Conservation (phyloP, 768 basidiomycete species). For the Boletus rubroflammeus region DNA sequence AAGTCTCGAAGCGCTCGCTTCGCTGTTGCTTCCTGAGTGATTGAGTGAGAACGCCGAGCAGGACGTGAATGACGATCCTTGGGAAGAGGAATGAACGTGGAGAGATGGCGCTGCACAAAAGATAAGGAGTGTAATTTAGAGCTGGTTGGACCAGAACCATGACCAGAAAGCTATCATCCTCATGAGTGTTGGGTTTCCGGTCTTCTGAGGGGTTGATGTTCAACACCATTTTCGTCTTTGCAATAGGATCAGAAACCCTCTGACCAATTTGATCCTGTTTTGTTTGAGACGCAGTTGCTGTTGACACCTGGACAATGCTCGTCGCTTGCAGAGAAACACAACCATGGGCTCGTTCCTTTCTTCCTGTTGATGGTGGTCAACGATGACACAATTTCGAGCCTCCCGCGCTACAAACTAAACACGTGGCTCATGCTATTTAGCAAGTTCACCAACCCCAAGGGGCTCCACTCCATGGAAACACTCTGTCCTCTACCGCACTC, state of each 20-base stretch:
- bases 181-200: slow-evolving; percentile 23
- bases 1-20: too few relatives aligned
- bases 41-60: slow-evolving; percentile 22
- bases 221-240: neutral
- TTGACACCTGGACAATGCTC: slow-evolving; percentile 63
- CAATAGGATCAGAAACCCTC: slow-evolving; percentile 36
- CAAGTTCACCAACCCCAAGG: slow-evolving; percentile 93
- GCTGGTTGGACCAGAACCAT: slow-evolving; percentile 41
- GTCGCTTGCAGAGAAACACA: slow-evolving; percentile 79
- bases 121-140: slow-evolving; percentile 43
- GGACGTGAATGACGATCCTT: slow-evolving; percentile 29
- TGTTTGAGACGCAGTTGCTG: slow-evolving; percentile 83
- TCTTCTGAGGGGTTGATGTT: neutral
- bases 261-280: slow-evolving; percentile 66
- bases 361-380: slow-evolving; percentile 56
- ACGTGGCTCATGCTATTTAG: slow-evolving; percentile 84
- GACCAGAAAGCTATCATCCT: slow-evolving; percentile 33
- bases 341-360: slow-evolving; percentile 79
- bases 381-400: slow-evolving; percentile 32
- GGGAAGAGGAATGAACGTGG: slow-evolving; percentile 75
- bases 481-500: slow-evolving; percentile 63
- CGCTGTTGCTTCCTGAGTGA: slow-evolving; percentile 28
- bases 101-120: slow-evolving; percentile 71
- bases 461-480: slow-evolving; percentile 63
- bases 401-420: slow-evolving; percentile 59